Percentiles rank a stretch among this genome's conserved stretches.
These are phyloP conservation scores for Fusarium sarcochroum DNA, from an alignment of 2,329 filamentous ascomycete genomes.

Conservation along the genomic window DNA sequence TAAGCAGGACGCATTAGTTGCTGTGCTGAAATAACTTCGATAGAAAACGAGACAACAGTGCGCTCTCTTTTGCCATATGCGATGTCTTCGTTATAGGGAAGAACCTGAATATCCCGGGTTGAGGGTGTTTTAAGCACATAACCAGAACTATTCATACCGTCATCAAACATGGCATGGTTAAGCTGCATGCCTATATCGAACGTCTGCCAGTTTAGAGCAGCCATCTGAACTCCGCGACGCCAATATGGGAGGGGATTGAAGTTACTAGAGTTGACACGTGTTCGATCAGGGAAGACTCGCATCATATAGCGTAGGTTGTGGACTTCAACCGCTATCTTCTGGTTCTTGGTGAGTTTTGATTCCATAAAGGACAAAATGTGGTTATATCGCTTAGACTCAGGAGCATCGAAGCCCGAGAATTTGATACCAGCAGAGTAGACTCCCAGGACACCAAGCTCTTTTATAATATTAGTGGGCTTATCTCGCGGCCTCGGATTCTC, in stretches of 20 bases:
- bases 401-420: conserved; percentile 82
- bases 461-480: no score
- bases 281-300: conserved; percentile 90
- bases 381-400: conserved; percentile 88
- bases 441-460: conserved; percentile 88
- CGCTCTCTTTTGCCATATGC: conserved; percentile 79
- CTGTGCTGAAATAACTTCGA: conserved; percentile 93
- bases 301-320: conserved; percentile 95
- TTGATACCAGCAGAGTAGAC: conserved; percentile 83
- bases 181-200: conserved; percentile 96
- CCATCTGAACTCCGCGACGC: conserved; percentile 98
- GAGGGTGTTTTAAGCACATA: conserved; percentile 95
- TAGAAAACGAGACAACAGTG: conserved; percentile 85
- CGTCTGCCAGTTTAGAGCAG: conserved; percentile 97
- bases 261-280: conserved; percentile 88
- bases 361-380: conserved; percentile 98
- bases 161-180: conserved; percentile 97
- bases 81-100: conserved; percentile 64
- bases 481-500: no score
- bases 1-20: conserved; percentile 88
- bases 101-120: conserved; percentile 78
- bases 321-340: conserved; percentile 83
- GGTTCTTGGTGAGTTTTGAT: conserved; percentile 82
- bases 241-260: conserved; percentile 95
- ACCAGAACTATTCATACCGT: conserved; percentile 86